phyloP scores from a whole-genome alignment of 768 basidiomycete species.

The Brasilioporus rufonigricans region DNA sequence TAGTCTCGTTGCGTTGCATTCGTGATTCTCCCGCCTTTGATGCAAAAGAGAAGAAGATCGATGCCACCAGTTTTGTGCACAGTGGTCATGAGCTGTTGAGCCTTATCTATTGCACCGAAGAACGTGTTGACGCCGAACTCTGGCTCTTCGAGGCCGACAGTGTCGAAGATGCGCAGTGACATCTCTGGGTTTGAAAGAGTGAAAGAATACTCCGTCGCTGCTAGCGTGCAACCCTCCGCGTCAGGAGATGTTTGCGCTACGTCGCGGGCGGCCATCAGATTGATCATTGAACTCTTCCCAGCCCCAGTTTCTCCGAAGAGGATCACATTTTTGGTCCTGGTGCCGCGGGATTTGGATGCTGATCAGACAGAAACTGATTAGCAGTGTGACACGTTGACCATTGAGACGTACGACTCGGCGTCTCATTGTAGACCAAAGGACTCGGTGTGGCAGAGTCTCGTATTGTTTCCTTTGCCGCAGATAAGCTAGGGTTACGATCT shows the following conservation, averaged over 20 bases:
- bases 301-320: no score
- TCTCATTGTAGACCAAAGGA: no score
- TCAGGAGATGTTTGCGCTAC: not conserved
- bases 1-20: slow-evolving; percentile 6
- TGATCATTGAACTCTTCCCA: no score
- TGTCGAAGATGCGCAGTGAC: slow-evolving; percentile 3
- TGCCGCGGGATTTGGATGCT: not conserved
- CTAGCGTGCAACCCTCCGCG: not conserved
- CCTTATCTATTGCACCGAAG: not conserved
- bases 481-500: no score
- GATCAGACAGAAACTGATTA: not conserved
- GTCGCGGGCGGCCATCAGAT: not conserved
- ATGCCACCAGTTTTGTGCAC: slow-evolving; percentile 6
- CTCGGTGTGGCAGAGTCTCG: no score
- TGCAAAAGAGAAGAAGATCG: slow-evolving; percentile 17
- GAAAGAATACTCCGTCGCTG: not conserved
- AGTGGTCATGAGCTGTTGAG: slow-evolving; percentile 2
- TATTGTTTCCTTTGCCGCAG: no score
- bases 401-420: no score
- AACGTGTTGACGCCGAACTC: slow-evolving; percentile 1
- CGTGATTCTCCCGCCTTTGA: slow-evolving; percentile 7
- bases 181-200: not conserved
- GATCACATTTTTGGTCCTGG: no score
- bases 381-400: no score
- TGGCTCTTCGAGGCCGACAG: slow-evolving; percentile 6